A percentile compares a stretch with the other conserved stretches of the same genome.
These are phyloP conservation scores for Sclerotinia minor DNA, from an alignment of 2,329 filamentous ascomycete genomes.

Conservation along the genomic window DNA sequence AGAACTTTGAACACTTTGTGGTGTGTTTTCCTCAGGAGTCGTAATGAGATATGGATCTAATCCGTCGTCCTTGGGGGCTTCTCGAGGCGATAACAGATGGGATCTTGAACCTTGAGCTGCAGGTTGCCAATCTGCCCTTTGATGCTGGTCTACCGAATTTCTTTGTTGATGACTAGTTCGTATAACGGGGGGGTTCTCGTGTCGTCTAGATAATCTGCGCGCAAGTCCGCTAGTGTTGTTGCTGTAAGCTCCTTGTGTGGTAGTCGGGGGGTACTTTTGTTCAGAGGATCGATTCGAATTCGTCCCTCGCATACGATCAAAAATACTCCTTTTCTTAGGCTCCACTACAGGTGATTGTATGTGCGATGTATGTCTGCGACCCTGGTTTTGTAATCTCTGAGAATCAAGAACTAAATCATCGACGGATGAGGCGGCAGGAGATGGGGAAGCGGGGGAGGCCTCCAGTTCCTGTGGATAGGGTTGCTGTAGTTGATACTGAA, in stretches of 20 bases:
- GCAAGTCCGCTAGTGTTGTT: slow-evolving; percentile 52
- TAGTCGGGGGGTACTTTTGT: slow-evolving; percentile 29
- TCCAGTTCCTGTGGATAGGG: slow-evolving; percentile 32
- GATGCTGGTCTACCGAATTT: slow-evolving; percentile 45
- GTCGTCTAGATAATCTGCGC: slow-evolving; percentile 58
- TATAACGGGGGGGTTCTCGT: slow-evolving; percentile 49
- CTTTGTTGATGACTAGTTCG: slow-evolving; percentile 46
- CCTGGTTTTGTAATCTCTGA: slow-evolving; percentile 33
- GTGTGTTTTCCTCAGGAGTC: slow-evolving; percentile 30
- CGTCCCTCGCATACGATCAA: slow-evolving; percentile 39
- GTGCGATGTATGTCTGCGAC: slow-evolving; percentile 26
- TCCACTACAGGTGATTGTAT: slow-evolving; percentile 32
- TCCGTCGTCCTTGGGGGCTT: slow-evolving; percentile 36
- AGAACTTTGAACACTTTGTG: slow-evolving; percentile 27
- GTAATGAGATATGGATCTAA: slow-evolving; percentile 40
- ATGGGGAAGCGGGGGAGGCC: slow-evolving; percentile 26
- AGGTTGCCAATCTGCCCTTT: slow-evolving; percentile 42
- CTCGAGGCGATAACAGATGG: slow-evolving; percentile 39
- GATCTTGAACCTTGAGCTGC: slow-evolving; percentile 40
- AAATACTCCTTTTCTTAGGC: slow-evolving; percentile 39
- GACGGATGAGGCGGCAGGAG: slow-evolving; percentile 31
- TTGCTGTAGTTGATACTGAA: slow-evolving; percentile 36
- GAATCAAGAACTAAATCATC: slow-evolving; percentile 37
- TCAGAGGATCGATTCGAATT: slow-evolving; percentile 35
- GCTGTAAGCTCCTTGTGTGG: slow-evolving; percentile 41